A percentile compares a stretch with the other conserved stretches of the same genome.
phyloP scores from a whole-genome alignment of 2,329 filamentous ascomycete genomes.

The Apiospora koreana region DNA sequence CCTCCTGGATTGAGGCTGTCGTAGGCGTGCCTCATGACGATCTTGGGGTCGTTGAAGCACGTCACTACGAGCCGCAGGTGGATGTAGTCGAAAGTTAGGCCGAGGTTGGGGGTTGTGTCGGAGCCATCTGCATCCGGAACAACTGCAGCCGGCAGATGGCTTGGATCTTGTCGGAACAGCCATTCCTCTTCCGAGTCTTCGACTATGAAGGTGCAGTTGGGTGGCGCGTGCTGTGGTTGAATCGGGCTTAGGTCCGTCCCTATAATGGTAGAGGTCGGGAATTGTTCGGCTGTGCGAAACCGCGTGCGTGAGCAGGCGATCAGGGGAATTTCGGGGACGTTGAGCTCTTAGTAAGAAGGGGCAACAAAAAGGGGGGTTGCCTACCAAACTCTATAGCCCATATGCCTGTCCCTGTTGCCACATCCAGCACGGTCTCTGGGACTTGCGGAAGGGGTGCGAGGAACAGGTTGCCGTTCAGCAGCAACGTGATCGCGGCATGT shows the following conservation, averaged over 20 bases:
- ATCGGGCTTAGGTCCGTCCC: constrained; percentile 12
- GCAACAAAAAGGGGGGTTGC: background rate
- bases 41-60: constrained; percentile 10
- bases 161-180: background rate
- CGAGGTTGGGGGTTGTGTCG: background rate
- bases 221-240: background rate
- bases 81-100: constrained; percentile 11
- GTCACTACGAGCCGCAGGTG: constrained; percentile 10
- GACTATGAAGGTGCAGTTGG: constrained; percentile 4
- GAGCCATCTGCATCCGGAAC: background rate
- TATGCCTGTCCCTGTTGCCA: background rate
- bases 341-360: too few relatives aligned
- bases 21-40: constrained; percentile 12
- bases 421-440: constrained; percentile 7
- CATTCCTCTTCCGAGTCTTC: constrained; percentile 14
- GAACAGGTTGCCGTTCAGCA: background rate
- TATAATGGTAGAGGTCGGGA: background rate
- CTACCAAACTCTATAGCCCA: constrained; percentile 9
- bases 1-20: constrained; percentile 11
- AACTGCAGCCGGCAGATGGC: background rate
- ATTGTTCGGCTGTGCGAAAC: background rate
- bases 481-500: background rate
- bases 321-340: too few relatives aligned
- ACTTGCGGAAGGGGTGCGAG: background rate
- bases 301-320: too few relatives aligned